Base-by-base conservation (phyloP, 1,284 basidiomycete species). In the Polyporus tsugae region DNA sequence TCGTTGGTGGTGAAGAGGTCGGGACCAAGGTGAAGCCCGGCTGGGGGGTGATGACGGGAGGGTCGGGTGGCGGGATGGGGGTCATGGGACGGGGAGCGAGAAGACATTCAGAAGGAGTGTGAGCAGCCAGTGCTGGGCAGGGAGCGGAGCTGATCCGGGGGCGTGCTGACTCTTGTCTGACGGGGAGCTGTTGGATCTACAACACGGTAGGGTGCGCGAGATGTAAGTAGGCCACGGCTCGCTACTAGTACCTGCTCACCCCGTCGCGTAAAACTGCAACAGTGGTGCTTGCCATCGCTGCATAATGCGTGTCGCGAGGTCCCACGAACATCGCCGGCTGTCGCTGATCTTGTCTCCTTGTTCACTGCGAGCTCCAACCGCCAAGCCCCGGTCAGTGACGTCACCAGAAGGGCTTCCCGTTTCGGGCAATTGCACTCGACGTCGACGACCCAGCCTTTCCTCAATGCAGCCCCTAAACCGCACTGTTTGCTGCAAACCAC, bases 1-100 rank as follows among this genome's bases (percentile, higher is more conserved):
- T 79, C 76, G 19, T 71, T 41, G 25, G 19, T 66, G 66, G 69
- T 60, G 71, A 80, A 79, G 64, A 78, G 66, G 63, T 75, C 72
- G 60, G 70, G 73, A 33, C 69, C 68, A 52, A 71, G 67, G 64
- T 22, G 46, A 52, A 52, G 46, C 4, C 69, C 60, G n/a, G 44
- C 64, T 19, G 67, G 67, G 15, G 64, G 22, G 62, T 58, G 71
- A 6, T 60, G 53, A 63, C 38, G 72, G 13, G 53, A 36, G 25
- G 60, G 52, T 35, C 10, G 66, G 57, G 41, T 33, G 60, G 57
- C 52, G 29, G 61, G 58, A 38, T 67, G 53, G 38, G 44, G 66
- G 70, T 72, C 62, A 65, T 61, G 64, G 22, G 69, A 59, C 4
- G 66, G 63, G 33, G 63, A 53, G 36, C 59, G 65, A 57, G 64